Evolutionary conservation across 768 basidiomycete species (phyloP).

Genomic region (Collybia sordida): DNA sequence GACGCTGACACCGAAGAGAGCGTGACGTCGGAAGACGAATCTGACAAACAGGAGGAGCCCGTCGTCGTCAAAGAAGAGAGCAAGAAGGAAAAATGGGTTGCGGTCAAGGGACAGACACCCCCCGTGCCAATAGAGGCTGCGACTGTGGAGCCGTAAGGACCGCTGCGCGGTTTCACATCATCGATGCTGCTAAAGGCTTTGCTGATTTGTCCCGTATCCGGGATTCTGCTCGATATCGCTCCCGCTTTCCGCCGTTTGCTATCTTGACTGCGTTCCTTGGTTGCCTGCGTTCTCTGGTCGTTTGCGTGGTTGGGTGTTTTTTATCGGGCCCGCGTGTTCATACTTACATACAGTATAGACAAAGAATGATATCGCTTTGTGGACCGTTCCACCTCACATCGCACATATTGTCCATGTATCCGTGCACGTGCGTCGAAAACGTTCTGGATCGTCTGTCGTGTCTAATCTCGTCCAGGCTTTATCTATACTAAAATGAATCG

Average conservation of each 20-base stretch:
- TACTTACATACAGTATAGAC: slow-evolving; percentile 18
- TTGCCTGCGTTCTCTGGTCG: slow-evolving; percentile 6
- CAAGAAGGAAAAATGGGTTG: slow-evolving; percentile 73
- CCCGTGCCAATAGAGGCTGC: slow-evolving; percentile 19
- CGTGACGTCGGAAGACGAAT: slow-evolving; percentile 76
- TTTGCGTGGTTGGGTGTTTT: slow-evolving; percentile 16
- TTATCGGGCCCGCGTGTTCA: slow-evolving; percentile 17
- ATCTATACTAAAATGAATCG: too few species aligned
- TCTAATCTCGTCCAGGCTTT: background rate
- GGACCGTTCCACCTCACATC: slow-evolving; percentile 5
- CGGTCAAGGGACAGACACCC: slow-evolving; percentile 56
- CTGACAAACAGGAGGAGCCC: slow-evolving; percentile 37
- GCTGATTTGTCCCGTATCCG: slow-evolving; percentile 4
- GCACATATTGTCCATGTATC: too few species aligned
- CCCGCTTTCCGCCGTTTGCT: slow-evolving; percentile 18
- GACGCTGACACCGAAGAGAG: slow-evolving; percentile 80
- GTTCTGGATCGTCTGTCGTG: background rate
- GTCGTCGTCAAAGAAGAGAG: slow-evolving; percentile 28
- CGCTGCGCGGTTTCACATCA: too few species aligned
- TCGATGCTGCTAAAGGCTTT: background rate
- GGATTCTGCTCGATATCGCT: slow-evolving; percentile 6
- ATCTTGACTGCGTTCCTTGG: slow-evolving; percentile 14
- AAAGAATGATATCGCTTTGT: slow-evolving; percentile 22
- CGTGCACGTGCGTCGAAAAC: background rate
- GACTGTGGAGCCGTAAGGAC: slow-evolving; percentile 13